Percentiles rank a stretch among this genome's conserved stretches.
Conservation (phyloP, 345 rosid species). For the Populus alba region DNA sequence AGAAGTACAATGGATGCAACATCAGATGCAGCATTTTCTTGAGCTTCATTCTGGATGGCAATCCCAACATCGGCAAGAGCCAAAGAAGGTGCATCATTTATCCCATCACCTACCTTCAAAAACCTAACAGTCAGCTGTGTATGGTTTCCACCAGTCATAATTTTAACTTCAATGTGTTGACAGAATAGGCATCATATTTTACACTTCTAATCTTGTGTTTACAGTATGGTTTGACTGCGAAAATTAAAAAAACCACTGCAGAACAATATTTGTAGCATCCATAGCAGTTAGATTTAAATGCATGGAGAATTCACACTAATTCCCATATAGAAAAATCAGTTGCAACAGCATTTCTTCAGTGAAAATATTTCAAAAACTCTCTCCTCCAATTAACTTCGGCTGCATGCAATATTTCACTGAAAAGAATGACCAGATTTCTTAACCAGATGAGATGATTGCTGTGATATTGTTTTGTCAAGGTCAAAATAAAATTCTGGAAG, state of each 20-base stretch:
- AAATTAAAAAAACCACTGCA: not conserved
- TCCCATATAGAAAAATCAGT: not conserved
- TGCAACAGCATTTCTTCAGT: not conserved
- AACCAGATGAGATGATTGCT: not conserved
- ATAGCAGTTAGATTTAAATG: not conserved
- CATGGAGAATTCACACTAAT: not conserved
- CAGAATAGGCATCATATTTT: not conserved
- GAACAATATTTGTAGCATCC: not conserved
- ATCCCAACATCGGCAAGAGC: conserved; percentile 91
- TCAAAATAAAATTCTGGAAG: conserved; percentile 7
- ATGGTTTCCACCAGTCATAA: conserved; percentile 3
- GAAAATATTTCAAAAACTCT: not conserved
- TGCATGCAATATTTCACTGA: not conserved
- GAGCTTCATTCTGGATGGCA: conserved; percentile 81
- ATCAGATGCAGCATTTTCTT: conserved; percentile 87
- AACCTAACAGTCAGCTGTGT: not conserved
- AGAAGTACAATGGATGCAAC: conserved; percentile 91
- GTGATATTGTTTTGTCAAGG: not conserved
- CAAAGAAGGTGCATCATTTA: conserved; percentile 94
- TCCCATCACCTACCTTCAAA: conserved; percentile 89
- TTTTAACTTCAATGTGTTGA: not conserved
- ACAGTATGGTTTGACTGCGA: not conserved
- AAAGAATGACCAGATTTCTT: not conserved
- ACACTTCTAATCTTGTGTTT: not conserved
- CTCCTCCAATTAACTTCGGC: not conserved